Evolutionary conservation across 768 basidiomycete genomes (phyloP), one percentile per base, ranked within the genome.

Genomic region (Daedaleopsis sinensis): DNA sequence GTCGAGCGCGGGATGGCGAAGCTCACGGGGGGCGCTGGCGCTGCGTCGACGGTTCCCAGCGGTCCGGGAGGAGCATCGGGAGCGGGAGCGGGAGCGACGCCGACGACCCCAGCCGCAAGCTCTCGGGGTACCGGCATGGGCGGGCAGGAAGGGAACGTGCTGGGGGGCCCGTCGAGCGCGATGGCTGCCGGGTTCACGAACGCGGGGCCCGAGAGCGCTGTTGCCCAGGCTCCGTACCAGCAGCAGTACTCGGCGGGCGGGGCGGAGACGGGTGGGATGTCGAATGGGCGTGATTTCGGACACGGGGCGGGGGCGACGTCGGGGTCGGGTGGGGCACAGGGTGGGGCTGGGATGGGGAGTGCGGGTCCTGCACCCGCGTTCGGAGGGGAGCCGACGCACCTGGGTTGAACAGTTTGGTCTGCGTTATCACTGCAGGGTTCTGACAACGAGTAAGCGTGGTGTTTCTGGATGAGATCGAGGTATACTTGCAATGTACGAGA

Each of bases 1-100:
- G 52, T 63, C 35, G 62, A 66, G 57, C 52, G 51, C 12, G 62
- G 65, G 19, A 54, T 63, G 55, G 58, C 61, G 1, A 60, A 56
- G 42, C 47, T 66, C 52, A 57, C 52, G 2, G 64, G 64, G 18
- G 55, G 54, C 3, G 53, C 55, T 6, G 55, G 58, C 44, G 46
- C 32, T 10, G 10, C 39, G 18, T n/a, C n/a, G n/a, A n/a, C n/a
- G n/a, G n/a, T n/a, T n/a, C n/a, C n/a, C n/a, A n/a, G 13, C 19
- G 47, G 21, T 23, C 47, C 16, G 46, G 4, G 19, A 21, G 6
- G 5, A 11, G 21, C 10, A 16, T 47, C 46, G 46, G 27, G 27
- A 32, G 27, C 27, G 27, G 27, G 27, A 32, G 27, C 27, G 46
- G 27, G 27, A 32, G 27, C 27, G 27, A 7, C 4, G 7, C 4